These are phyloP conservation scores for Macrocybe gigantea DNA, from an alignment of 768 basidiomycete genomes.

Conservation along the genomic window DNA sequence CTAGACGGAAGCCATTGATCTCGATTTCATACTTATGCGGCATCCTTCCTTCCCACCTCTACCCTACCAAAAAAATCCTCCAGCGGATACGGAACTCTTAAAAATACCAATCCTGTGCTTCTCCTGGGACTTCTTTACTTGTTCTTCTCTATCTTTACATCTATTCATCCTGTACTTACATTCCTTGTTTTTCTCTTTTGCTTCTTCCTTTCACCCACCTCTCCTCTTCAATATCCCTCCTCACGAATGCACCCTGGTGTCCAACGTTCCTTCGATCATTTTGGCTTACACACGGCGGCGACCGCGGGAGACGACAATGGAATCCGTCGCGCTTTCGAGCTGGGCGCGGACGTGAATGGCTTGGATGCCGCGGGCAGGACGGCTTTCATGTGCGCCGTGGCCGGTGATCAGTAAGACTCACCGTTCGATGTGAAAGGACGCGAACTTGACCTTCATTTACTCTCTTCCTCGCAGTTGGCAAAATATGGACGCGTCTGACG, in stretches of 20 bases:
- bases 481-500: conserved; percentile 62
- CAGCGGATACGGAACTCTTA: conserved; percentile 1
- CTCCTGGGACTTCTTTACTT: conserved; percentile 1
- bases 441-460: conserved; percentile 4
- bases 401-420: conserved; percentile 59
- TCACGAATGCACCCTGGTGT: conserved; percentile 13
- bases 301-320: conserved; percentile 49
- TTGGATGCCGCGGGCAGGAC: conserved; percentile 57
- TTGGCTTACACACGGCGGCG: conserved; percentile 48
- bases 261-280: conserved; percentile 26
- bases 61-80: conserved; percentile 8
- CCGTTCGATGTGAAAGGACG: conserved; percentile 1
- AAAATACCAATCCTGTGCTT: conserved; percentile 3
- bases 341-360: conserved; percentile 66
- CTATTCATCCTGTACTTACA: conserved; percentile 4
- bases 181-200: conserved; percentile 4
- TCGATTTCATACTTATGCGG: conserved; percentile 11
- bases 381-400: conserved; percentile 62
- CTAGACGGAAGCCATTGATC: conserved; percentile 7
- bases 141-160: conserved; percentile 1
- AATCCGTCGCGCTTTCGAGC: conserved; percentile 44
- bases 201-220: conserved; percentile 3
- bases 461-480: conserved; percentile 47
- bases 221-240: conserved; percentile 1
- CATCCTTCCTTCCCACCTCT: conserved; percentile 4